A percentile compares a stretch with the other conserved stretches of the same genome.
These are phyloP conservation scores for Tulasnella sp. DNA, from an alignment of 768 basidiomycete species.

Conservation along the genomic window DNA sequence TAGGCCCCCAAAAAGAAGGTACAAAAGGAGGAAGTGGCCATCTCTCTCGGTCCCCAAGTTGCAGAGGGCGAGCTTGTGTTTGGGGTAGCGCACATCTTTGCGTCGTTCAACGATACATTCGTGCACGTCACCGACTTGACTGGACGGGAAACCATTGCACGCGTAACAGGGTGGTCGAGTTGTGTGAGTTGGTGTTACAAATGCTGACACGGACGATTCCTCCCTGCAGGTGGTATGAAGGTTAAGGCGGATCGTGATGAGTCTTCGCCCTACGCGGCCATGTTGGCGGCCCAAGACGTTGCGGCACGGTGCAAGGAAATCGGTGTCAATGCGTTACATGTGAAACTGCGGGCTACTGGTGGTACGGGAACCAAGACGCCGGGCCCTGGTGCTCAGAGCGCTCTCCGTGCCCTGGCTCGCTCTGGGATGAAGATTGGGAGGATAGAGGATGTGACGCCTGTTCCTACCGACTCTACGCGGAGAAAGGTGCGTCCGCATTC, in stretches of 20 bases:
- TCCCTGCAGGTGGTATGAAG: conserved; percentile 81
- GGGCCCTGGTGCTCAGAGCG: conserved; percentile 95
- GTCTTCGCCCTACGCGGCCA: conserved; percentile 92
- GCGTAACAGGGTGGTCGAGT: conserved; percentile 88
- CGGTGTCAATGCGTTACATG: conserved; percentile 94
- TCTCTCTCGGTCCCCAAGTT: conserved; percentile 90
- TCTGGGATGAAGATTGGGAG: conserved; percentile 96
- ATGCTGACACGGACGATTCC: not conserved
- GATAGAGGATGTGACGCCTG: conserved; percentile 96
- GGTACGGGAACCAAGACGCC: conserved; percentile 99
- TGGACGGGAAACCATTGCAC: conserved; percentile 97
- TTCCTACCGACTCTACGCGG: conserved; percentile 93
- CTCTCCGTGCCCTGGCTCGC: conserved; percentile 94
- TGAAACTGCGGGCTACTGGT: conserved; percentile 96
- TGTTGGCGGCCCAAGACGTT: conserved; percentile 97
- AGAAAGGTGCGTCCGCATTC: conserved; percentile 57
- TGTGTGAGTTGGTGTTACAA: not conserved
- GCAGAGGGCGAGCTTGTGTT: conserved; percentile 95
- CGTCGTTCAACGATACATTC: conserved; percentile 99
- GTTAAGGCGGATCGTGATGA: conserved; percentile 99
- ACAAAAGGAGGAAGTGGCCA: conserved; percentile 67
- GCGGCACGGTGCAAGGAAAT: conserved; percentile 95
- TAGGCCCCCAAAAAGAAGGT: conserved; percentile 73
- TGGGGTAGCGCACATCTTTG: conserved; percentile 97
- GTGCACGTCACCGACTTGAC: conserved; percentile 98